Conservation (phyloP, 1,284 basidiomycete species). For the Ganoderma sp. region DNA sequence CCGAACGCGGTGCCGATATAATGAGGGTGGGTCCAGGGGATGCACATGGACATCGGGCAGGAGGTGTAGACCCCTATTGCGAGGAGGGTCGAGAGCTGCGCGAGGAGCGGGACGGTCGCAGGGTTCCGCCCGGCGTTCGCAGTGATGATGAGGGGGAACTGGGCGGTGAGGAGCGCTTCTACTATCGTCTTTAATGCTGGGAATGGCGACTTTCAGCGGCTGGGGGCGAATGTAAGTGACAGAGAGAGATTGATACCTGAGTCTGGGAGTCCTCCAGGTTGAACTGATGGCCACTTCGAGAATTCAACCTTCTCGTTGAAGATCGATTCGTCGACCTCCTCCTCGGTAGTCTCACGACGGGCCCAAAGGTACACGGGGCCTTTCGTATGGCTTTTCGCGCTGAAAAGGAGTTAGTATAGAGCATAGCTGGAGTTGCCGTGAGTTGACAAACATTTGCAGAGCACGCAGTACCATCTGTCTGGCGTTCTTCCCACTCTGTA, state of each 20-base stretch:
- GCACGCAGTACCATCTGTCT: slow-evolving; percentile 59
- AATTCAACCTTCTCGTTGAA: slow-evolving; percentile 42
- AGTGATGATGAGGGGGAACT: slow-evolving; percentile 67
- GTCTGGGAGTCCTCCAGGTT: slow-evolving; percentile 55
- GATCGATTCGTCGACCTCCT: slow-evolving; percentile 54
- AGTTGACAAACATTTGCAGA: slow-evolving; percentile 57
- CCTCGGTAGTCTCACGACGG: slow-evolving; percentile 72
- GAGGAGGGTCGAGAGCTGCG: slow-evolving; percentile 53
- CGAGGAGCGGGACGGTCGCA: slow-evolving; percentile 53
- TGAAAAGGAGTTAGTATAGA: slow-evolving; percentile 32
- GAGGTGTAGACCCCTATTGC: slow-evolving; percentile 60
- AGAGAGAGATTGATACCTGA: slow-evolving; percentile 26
- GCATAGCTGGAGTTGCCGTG: background rate
- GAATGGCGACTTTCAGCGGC: background rate
- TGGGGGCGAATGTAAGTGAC: background rate
- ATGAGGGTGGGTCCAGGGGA: slow-evolving; percentile 63
- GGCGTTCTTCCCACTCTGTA: slow-evolving; percentile 57
- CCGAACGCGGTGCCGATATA: slow-evolving; percentile 57
- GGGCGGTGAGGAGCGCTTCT: slow-evolving; percentile 54
- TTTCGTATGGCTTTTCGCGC: slow-evolving; percentile 68
- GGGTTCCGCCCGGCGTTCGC: slow-evolving; percentile 66
- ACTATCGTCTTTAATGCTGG: slow-evolving; percentile 53
- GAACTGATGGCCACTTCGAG: slow-evolving; percentile 56
- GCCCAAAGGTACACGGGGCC: slow-evolving; percentile 78
- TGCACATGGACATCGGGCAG: slow-evolving; percentile 57